These are phyloP conservation scores for Leishmania aethiopica DNA, from an alignment of 208 protist species.

Conservation along the genomic window DNA sequence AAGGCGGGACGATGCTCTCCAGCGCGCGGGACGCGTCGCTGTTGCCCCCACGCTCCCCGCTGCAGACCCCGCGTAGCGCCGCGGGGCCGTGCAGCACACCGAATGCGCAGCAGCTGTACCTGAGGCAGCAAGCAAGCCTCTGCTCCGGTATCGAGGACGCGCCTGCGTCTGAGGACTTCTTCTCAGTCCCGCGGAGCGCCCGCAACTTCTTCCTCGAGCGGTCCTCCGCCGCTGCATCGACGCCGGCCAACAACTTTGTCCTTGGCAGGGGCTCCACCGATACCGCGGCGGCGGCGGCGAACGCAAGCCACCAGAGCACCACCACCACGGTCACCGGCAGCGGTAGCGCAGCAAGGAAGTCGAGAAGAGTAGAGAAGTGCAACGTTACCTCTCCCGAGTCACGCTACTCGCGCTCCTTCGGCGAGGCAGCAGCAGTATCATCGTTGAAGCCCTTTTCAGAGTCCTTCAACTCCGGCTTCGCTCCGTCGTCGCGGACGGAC, in stretches of 20 bases:
- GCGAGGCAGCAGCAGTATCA: background rate
- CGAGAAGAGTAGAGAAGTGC: background rate
- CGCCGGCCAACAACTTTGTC: background rate
- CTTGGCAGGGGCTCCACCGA: background rate
- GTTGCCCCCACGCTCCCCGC: conserved; percentile 10
- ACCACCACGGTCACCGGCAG: background rate
- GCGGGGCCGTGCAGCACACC: background rate
- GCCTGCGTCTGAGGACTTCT: conserved; percentile 19
- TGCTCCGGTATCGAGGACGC: background rate
- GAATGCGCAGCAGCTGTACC: conserved; percentile 6
- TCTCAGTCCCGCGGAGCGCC: conserved; percentile 13
- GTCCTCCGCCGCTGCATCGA: conserved; percentile 8
- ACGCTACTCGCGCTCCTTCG: background rate
- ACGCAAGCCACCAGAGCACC: background rate
- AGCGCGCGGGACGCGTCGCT: background rate
- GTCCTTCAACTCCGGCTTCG: conserved; percentile 2
- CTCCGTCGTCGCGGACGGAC: conserved; percentile 7
- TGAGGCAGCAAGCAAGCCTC: conserved; percentile 5
- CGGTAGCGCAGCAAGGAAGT: background rate
- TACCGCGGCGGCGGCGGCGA: background rate
- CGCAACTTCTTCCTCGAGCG: conserved; percentile 19
- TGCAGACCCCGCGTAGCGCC: background rate
- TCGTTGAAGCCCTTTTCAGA: background rate
- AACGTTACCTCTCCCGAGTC: conserved; percentile 1
- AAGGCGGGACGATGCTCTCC: background rate